Base-by-base conservation (phyloP, 2,329 filamentous ascomycete genomes). In the Lizonia empirigonia region DNA sequence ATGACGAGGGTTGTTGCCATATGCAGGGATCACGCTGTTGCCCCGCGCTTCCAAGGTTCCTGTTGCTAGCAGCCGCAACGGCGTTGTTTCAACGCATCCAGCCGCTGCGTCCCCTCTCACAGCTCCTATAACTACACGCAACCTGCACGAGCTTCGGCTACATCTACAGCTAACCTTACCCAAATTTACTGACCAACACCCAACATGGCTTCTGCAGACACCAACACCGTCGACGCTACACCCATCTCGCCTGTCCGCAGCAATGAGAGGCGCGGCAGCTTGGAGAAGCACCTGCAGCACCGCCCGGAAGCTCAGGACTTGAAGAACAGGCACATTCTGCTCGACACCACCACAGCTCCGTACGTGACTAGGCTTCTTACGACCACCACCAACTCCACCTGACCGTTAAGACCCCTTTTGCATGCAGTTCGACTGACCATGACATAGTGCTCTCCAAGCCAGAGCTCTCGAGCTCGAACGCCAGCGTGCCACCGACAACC, bases 311-410 rank as follows among this genome's bases (percentile, higher is more conserved):
- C 71, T 12, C 78, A 87, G 68, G 86, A 89, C 55, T 76, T 89
- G 54, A 88, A 87, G 74, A 82, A 87, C 59, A 76, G 84, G 55
- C 83, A 89, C 66, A 89, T 89, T 56, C 72, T 89, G 42, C 78
- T 88, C 4, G 82, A 87, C 63, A 88, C 84, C 2, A 85, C 78
- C 63, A 83, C 84, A 59, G 86, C 86, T 35, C 86, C 86, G 81
- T 87, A 76, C 55, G 82, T 71, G 9, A 26, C n/a, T 30, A 16
- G 9, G 33, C 20, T 3, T 18, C 12, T 2, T 6, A 13, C 13
- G 8, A 8, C 7, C 4, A 22, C n/a, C 3, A 38, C 16, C 16
- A 10, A 2, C 30, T 33, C 15, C 7, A 8, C 7, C n/a, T 16
- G 16, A 18, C 15, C n/a, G n/a, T 16, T n/a, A 7, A 30, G 15